These are phyloP conservation scores for Jaltomata sinuosa DNA, from an alignment of 257 asterid genomes.

Conservation along the genomic window DNA sequence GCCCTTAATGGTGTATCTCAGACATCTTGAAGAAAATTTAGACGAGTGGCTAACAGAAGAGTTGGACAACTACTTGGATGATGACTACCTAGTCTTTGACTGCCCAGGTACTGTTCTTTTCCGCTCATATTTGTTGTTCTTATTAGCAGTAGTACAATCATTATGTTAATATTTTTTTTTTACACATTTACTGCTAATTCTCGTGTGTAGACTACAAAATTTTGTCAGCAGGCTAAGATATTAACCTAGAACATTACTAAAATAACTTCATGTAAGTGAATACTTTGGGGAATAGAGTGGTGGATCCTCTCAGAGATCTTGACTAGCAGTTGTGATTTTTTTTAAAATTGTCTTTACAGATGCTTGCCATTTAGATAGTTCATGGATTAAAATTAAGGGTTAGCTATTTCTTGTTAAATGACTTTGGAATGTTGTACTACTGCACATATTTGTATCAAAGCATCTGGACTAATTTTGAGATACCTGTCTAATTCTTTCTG, in stretches of 20 bases:
- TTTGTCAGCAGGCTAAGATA: background rate
- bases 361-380: background rate
- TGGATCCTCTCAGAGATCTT: background rate
- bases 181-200: background rate
- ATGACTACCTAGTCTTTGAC: slow-evolving; percentile 87
- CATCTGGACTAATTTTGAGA: background rate
- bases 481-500: background rate
- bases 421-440: background rate
- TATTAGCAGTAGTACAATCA: background rate
- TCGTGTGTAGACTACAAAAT: background rate
- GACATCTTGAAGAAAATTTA: slow-evolving; percentile 88
- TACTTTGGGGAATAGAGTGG: background rate
- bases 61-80: slow-evolving; percentile 82
- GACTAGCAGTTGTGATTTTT: background rate
- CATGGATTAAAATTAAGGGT: background rate
- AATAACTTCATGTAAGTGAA: too few species aligned
- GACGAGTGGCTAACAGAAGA: slow-evolving; percentile 92
- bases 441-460: background rate
- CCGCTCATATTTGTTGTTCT: background rate
- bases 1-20: slow-evolving; percentile 48
- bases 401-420: background rate
- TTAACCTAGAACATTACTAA: too few species aligned
- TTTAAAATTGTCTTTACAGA: background rate
- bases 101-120: slow-evolving; percentile 59
- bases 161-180: background rate